Percentiles rank a stretch among this genome's conserved stretches.
Evolutionary conservation across 306 rosid genomes (phyloP).

Genomic region (Medicago ruthenica): DNA sequence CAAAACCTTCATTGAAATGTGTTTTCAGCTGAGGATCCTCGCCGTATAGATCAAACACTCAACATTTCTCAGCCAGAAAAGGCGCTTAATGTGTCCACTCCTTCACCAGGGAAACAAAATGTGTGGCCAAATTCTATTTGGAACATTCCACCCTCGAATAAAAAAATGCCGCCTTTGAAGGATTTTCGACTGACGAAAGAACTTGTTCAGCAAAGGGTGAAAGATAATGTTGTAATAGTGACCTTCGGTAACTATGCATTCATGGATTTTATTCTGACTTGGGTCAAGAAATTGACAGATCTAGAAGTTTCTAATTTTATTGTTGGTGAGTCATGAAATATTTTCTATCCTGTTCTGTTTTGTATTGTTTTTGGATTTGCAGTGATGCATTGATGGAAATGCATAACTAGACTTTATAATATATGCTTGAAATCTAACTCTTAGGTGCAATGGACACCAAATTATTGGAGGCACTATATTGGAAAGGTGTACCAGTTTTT

Average conservation of each 20-base stretch:
- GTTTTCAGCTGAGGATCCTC: slow-evolving; percentile 53
- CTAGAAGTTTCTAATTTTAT: slow-evolving; percentile 76
- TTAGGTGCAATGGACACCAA: slow-evolving; percentile 95
- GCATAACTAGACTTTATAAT: slow-evolving; percentile 35
- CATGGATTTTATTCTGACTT: slow-evolving; percentile 87
- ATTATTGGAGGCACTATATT: slow-evolving; percentile 87
- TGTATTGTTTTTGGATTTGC: slow-evolving; percentile 23
- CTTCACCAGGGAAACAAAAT: slow-evolving; percentile 45
- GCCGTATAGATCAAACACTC: slow-evolving; percentile 44
- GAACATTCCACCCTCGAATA: slow-evolving; percentile 61
- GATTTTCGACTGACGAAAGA: slow-evolving; percentile 69
- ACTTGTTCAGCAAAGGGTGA: slow-evolving; percentile 76
- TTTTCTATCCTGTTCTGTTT: slow-evolving; percentile 11
- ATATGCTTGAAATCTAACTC: slow-evolving; percentile 41
- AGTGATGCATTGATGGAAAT: slow-evolving; percentile 27
- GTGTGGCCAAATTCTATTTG: slow-evolving; percentile 51
- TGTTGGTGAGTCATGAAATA: slow-evolving; percentile 65
- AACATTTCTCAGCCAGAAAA: slow-evolving; percentile 50
- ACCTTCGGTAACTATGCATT: slow-evolving; percentile 94
- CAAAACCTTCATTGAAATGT: slow-evolving; percentile 29
- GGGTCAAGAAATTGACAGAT: slow-evolving; percentile 89
- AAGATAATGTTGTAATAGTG: slow-evolving; percentile 78
- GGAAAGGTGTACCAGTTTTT: slow-evolving; percentile 95
- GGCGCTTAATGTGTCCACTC: slow-evolving; percentile 38
- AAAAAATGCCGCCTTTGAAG: slow-evolving; percentile 72